Evolutionary conservation across 257 asterid species (phyloP).

Genomic region (Solanum paucissectum): DNA sequence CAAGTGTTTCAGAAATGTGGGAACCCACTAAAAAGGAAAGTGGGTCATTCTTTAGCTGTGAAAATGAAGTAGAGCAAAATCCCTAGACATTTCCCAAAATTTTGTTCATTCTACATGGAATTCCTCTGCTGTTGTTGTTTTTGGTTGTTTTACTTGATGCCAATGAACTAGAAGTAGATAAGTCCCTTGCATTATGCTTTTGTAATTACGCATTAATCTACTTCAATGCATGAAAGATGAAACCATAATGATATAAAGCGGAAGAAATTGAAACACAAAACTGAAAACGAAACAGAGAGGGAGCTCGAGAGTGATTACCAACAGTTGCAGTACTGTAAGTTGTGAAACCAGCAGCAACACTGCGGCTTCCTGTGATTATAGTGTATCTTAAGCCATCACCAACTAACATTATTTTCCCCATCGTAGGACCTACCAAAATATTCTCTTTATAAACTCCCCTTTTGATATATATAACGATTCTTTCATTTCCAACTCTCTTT

Average conservation of each 20-base stretch:
- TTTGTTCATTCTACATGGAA: background rate
- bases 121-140: background rate
- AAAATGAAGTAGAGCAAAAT: background rate
- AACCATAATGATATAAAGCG: background rate
- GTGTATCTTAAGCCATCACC: conserved; percentile 71
- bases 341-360: conserved; percentile 50
- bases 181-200: background rate
- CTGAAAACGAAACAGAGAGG: background rate
- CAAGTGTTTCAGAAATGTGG: no score
- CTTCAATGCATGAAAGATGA: background rate
- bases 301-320: conserved; percentile 28
- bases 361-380: conserved; percentile 54
- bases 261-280: background rate
- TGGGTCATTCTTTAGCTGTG: background rate
- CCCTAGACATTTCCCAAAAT: background rate
- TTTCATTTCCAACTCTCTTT: conserved; percentile 18
- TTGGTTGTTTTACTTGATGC: background rate
- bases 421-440: conserved; percentile 25
- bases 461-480: conserved; percentile 61
- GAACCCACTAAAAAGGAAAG: no score
- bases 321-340: conserved; percentile 77
- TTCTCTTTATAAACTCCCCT: conserved; percentile 68
- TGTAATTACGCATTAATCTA: background rate
- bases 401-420: conserved; percentile 55
- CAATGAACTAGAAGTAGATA: background rate